A percentile compares a stretch with the other conserved stretches of the same genome.
phyloP scores from a whole-genome alignment of 495 filamentous ascomycete genomes.

The Staphylotrichum tortipilum region DNA sequence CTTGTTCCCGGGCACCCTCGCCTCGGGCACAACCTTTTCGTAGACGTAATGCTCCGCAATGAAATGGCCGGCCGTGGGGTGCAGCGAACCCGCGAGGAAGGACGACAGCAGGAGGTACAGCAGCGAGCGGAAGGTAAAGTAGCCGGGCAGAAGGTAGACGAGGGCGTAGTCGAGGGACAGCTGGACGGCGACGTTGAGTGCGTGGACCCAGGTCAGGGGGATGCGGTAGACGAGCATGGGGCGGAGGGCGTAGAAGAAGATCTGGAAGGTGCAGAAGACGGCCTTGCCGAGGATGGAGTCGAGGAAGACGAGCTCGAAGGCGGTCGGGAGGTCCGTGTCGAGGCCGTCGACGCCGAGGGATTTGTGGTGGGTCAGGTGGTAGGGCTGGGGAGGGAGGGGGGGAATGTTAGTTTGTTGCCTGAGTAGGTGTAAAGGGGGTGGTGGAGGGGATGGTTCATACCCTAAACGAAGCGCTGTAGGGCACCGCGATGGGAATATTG shows the following conservation, averaged over 20 bases:
- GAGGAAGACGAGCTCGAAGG: slow-evolving; percentile 84
- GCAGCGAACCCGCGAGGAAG: slow-evolving; percentile 88
- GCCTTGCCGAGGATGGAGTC: slow-evolving; percentile 95
- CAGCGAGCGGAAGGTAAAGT: slow-evolving; percentile 50
- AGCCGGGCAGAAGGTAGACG: slow-evolving; percentile 33
- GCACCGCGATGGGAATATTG: slow-evolving; percentile 90
- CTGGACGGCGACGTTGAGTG: slow-evolving; percentile 69
- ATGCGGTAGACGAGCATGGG: slow-evolving; percentile 91
- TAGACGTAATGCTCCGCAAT: slow-evolving; percentile 99
- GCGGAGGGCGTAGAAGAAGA: slow-evolving; percentile 97
- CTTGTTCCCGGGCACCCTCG: slow-evolving; percentile 50
- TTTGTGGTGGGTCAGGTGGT: slow-evolving; percentile 99
- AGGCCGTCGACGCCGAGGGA: slow-evolving; percentile 93
- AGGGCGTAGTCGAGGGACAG: slow-evolving; percentile 68
- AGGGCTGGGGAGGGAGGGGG: slow-evolving; percentile 49
- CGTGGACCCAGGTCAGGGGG: slow-evolving; percentile 77
- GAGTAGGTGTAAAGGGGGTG: too few relatives aligned
- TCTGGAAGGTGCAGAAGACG: slow-evolving; percentile 99
- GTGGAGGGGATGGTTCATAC: slow-evolving; percentile 39
- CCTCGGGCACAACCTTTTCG: slow-evolving; percentile 51
- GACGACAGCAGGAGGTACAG: slow-evolving; percentile 76
- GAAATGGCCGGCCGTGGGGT: slow-evolving; percentile 95
- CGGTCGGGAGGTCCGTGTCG: slow-evolving; percentile 92
- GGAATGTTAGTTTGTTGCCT: neutral
- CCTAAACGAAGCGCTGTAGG: slow-evolving; percentile 93